Evolutionary conservation across 139 green algal genomes (phyloP), one percentile per base, ranked within the genome.

Genomic region (Chlorella sp.): DNA sequence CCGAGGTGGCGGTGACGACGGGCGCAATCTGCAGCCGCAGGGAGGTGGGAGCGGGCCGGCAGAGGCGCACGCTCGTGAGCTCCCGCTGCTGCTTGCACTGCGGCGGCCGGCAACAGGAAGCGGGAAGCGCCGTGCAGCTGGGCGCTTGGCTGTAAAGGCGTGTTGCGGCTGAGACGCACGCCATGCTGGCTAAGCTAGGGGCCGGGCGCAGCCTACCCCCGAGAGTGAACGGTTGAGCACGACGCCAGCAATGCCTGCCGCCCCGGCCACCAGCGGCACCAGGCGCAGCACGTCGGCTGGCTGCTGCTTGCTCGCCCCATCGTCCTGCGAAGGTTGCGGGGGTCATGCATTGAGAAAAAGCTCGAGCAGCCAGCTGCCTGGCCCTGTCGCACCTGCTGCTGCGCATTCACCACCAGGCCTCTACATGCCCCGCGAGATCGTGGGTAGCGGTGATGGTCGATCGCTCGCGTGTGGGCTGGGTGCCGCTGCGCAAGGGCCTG

Each of bases 1-100:
- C 86, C 53, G 91, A 96, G 73, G 85, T 87, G 2, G 92, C 92
- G 42, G 94, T 87, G 14, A 94, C 84, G 0, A 95, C 87, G 7
- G 90, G 90, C 0, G 91, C 89, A n/a, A 93, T 89, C 84, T 95
- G 81, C 66, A 58, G 29, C 33, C 6, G 23, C 3, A 27, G 3
- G 12, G 21, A 33, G 48, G 21, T 67, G 46, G 0, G 35, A 55
- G 33, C n/a, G n/a, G n/a, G n/a, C n/a, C n/a, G 38, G 42, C 58
- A 35, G 42, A 9, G 12, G 36, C 12, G 8, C 38, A 53, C 29
- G 51, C 41, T 31, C 38, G 29, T 15, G n/a, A 38, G 71, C 43
- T 55, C 29, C 29, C 25, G 15, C 21, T 74, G 61, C n/a, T 33
- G 46, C 35, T 29, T 73, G 46, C 23, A 27, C 17, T 29, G 50